Base-by-base conservation (phyloP, 176 grass and related monocot species). In the Triticum timopheevii region DNA sequence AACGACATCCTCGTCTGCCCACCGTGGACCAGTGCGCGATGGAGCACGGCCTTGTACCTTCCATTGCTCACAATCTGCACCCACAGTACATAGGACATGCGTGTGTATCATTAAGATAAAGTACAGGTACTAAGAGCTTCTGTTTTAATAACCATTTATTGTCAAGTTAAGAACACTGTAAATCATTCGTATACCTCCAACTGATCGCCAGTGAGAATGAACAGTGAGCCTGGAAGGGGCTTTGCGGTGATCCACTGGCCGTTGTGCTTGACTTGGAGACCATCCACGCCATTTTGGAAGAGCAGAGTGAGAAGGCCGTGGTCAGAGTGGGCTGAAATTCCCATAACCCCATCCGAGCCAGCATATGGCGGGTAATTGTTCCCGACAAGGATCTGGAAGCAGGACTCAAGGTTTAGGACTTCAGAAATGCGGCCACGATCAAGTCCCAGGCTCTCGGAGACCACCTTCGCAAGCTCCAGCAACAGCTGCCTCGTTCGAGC, bases 121-220 rank as follows among this genome's bases (percentile, higher is more conserved):
- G 44, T 76, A 52, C 15, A 76, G 30, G 73, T 31, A 39, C 61
- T 10, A 49, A 6, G 13, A 28, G 5, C 24, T 36, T 38, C 13
- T 34, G 13, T 30, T 13, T 63, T 13, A 16, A 31, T 4, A 62
- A 15, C 30, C 20, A 80, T 12, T 22, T 25, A 19, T 12, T 76
- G 28, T 52, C 3, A 52, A 52, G 50, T 33, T 20, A 88, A 65
- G 23, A 67, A 68, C 30, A 61, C 1, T 1, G 8, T 8, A 30
- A 45, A 28, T 7, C 28, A 49, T 23, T 58, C 6, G 20, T 13
- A 31, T 95, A 95, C 95, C 95, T 98, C 93, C 75, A 92, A 23
- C 33, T 98, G 96, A 81, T 98, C 96, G 16, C 96, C 96, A 13
- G 65, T 80, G 82, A 93, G 86, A 64, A 95, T 92, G 76, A 98